Percentiles rank a stretch among this genome's conserved stretches.
Evolutionary conservation across 2,329 filamentous ascomycete genomes (phyloP).

Genomic region (Colletotrichum horii): DNA sequence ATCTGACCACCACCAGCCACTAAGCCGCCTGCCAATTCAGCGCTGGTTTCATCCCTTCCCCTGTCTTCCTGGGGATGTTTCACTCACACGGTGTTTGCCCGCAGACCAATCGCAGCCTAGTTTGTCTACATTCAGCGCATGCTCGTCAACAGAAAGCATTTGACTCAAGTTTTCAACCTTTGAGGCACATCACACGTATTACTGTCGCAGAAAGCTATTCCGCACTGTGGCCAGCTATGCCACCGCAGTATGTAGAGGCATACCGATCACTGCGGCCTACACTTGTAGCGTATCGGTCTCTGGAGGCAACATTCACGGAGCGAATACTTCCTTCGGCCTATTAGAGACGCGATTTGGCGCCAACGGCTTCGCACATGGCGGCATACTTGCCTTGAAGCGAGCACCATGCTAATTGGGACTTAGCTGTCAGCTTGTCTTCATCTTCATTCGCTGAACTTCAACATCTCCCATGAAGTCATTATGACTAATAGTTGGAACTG

Average conservation of each 20-base stretch:
- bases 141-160: neutral
- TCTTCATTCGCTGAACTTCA: neutral
- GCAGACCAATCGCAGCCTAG: neutral
- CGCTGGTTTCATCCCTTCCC: neutral
- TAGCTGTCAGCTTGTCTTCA: neutral
- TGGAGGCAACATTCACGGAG: neutral
- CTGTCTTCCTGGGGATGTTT: neutral
- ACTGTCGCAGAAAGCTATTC: no score
- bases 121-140: neutral
- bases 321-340: neutral
- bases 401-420: rapidly evolving
- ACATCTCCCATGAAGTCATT: neutral
- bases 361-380: rapidly evolving
- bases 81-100: neutral
- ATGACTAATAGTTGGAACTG: neutral
- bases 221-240: no score
- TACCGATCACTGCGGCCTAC: rapidly evolving
- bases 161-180: neutral
- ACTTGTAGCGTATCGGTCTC: neutral
- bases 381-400: rapidly evolving
- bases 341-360: neutral
- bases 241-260: neutral
- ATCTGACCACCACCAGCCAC: neutral
- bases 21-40: neutral
- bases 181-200: neutral